Percentiles rank a stretch among this genome's conserved stretches.
phyloP scores from a whole-genome alignment of 73 alveolate species.

The Tetrahymena elliotti region DNA sequence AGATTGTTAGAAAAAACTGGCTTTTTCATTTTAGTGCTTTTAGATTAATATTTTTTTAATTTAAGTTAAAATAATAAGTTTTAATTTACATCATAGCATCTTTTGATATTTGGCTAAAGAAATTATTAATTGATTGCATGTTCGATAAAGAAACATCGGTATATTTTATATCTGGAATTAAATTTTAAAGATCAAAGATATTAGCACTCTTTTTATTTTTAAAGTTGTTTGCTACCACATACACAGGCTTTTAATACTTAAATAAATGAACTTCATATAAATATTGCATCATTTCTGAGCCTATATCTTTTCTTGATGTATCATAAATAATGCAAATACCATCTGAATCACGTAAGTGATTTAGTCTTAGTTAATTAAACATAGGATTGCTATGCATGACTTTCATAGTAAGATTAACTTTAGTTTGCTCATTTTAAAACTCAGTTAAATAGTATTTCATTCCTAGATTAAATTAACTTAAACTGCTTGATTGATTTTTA shows the following conservation, averaged over 20 bases:
- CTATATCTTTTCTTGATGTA: background rate
- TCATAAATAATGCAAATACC: background rate
- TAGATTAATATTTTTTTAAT: background rate
- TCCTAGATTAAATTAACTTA: background rate
- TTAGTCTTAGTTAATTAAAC: background rate
- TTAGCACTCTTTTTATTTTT: background rate
- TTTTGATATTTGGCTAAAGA: background rate
- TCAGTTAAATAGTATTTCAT: background rate
- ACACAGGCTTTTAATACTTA: background rate
- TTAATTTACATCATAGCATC: background rate
- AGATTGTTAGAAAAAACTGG: background rate
- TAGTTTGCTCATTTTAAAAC: background rate
- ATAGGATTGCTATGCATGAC: background rate
- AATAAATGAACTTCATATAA: background rate
- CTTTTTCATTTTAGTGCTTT: background rate
- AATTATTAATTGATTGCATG: background rate
- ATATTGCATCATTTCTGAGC: background rate
- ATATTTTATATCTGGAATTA: background rate
- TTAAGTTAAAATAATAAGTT: background rate
- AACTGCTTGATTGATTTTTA: background rate
- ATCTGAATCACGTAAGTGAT: background rate
- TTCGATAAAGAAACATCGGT: background rate
- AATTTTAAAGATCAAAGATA: background rate
- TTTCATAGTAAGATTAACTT: background rate
- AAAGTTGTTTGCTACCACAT: background rate